Evolutionary conservation across 495 filamentous ascomycete species (phyloP), one percentile per base, ranked within the genome.

Genomic region (Tirmania nivea): DNA sequence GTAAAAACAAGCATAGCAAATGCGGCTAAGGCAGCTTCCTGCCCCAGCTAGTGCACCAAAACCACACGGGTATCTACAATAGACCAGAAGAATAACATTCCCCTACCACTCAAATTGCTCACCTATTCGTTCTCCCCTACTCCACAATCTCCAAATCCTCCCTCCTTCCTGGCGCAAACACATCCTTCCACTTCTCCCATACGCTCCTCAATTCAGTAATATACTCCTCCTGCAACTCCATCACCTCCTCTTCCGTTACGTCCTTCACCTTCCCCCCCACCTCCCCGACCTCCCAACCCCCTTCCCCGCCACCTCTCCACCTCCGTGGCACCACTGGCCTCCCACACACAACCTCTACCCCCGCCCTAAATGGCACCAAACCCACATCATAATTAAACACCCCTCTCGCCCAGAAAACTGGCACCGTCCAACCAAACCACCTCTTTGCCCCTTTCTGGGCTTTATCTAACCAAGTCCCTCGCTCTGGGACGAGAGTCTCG

Each of bases 311-410:
- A 9, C 19, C 8, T 11, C 19, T 35, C 16, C 11, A 16, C 5
- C 54, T 12, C 35, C 10, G 8, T 0, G n/a, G 37, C 16, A 19
- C 21, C 53, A 94, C 83, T 2, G 87, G 84, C 54, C 73, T 70
- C 2, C 88, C 89, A 8, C 93, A 83, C 8, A 97, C 88, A 35
- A 93, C 75, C 61, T 96, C 89, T 42, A 97, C 59, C 14, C 86
- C 80, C 36, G 79, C 70, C 35, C 92, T 76, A 67, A 96, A 96
- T 8, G 90, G 90, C 84, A 96, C 83, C 52, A 96, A 63, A 0
- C 90, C 90, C 1, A 94, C 84, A 65, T 97, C 90, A 57, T 97
- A 96, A 62, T 97, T 97, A 67, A 96, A 95, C 9, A 96, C 80
- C 1, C 90, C 90, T 14, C 86, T 66, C 1, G 87, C 88, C 68